These are phyloP conservation scores for Thuidium tamariscinum DNA, from an alignment of 225 moss, liverwort and hornwort species.

Conservation along the genomic window DNA sequence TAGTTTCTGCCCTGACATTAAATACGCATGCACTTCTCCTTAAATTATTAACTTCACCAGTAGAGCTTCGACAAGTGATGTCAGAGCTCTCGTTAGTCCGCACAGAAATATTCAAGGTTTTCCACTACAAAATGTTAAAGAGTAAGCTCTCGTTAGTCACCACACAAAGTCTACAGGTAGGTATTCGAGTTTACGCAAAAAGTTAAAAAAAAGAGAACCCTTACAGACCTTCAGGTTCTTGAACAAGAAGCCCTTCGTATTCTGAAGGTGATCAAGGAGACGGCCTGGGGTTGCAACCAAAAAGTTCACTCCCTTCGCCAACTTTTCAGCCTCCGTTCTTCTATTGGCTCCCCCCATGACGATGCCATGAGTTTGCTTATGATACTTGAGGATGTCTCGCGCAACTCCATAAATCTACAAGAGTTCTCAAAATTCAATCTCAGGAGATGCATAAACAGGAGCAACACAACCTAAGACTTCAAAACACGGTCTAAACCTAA, in stretches of 20 bases:
- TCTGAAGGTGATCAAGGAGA: conserved; percentile 96
- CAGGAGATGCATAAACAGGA: not conserved
- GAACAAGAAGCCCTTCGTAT: conserved; percentile 87
- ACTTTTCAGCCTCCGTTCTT: conserved; percentile 82
- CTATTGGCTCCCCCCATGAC: conserved; percentile 96
- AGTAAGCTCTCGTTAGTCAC: not conserved
- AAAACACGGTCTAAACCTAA: not conserved
- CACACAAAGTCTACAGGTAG: not conserved
- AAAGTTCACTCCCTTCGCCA: conserved; percentile 87
- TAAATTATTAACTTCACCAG: not conserved
- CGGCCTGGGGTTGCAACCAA: conserved; percentile 88
- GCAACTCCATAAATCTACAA: conserved; percentile 93
- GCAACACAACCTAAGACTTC: not conserved
- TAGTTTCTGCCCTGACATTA: not conserved
- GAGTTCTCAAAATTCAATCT: not conserved
- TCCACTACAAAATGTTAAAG: not conserved
- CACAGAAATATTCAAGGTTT: no score
- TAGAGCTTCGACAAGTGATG: no score
- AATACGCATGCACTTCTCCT: not conserved
- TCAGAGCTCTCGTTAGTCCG: no score
- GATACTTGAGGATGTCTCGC: conserved; percentile 84
- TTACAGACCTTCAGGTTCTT: conserved; percentile 70
- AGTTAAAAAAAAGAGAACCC: not conserved
- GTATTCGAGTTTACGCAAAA: not conserved
- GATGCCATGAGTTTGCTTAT: conserved; percentile 96